Base-by-base conservation (phyloP, 116 monocot genomes). In the Thalassia testudinum region DNA sequence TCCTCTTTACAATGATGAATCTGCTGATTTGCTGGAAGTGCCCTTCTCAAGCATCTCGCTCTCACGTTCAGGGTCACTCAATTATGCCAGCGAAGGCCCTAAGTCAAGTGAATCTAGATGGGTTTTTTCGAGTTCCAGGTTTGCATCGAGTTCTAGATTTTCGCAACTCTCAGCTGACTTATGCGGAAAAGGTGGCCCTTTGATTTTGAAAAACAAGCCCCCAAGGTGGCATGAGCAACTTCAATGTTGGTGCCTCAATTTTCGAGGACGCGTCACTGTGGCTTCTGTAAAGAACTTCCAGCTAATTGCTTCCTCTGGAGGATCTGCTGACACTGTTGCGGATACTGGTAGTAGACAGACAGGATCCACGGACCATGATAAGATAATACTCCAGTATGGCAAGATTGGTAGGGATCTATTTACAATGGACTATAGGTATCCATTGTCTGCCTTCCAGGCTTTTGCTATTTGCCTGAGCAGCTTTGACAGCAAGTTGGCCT, bases 251-350 rank as follows among this genome's bases (percentile, higher is more conserved):
- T 69, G 69, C 48, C 53, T 69, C 12, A 69, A 69, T 49, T 69
- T 69, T 55, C 62, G 69, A 17, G 69, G 69, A 6, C 62, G 69
- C n/a, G 69, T 69, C 11, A 69, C 69, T 11, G 56, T 69, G 0
- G 69, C 69, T n/a, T 69, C 69, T 0, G 69, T 69, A 8, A 69
- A 69, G 50, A 69, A 69, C 42, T 69, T 69, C 55, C 69, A 69
- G 40, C 42, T 69, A 24, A 40, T 69, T 8, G 58, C 66, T 21
- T 48, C 62, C 23, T 58, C 50, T 10, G 27, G 49, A 14, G 66
- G 52, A 26, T 30, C 50, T 12, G 20, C 23, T 1, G 50, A 43
- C 50, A 42, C 22, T 19, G 17, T 26, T 19, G 26, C 47, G n/a
- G 68, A 76, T 5, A 48, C 49, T 42, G 58, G 27, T 16, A 24